Conservation (phyloP, 495 filamentous ascomycete species). For the Penicillium ochrochloron region DNA sequence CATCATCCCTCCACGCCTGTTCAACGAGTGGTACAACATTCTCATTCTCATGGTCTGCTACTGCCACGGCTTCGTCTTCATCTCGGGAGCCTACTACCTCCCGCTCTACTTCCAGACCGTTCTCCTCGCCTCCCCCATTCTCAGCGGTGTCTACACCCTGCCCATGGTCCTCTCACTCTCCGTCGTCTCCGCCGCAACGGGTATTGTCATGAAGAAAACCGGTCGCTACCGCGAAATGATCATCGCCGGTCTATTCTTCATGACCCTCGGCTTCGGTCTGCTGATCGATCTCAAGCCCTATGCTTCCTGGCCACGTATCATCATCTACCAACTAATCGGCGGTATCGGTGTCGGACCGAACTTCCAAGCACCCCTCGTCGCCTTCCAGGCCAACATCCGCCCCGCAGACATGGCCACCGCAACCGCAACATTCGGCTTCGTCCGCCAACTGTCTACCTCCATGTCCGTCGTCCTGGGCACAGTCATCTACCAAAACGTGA, state of each 20-base stretch:
- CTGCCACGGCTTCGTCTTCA: slow-evolving; percentile 74
- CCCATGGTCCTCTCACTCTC: slow-evolving; percentile 75
- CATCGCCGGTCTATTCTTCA: slow-evolving; percentile 51
- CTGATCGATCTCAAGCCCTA: slow-evolving; percentile 54
- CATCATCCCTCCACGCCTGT: slow-evolving; percentile 74
- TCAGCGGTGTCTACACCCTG: slow-evolving; percentile 79
- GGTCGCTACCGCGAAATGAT: slow-evolving; percentile 57
- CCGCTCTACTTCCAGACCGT: slow-evolving; percentile 82
- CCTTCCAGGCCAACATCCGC: slow-evolving; percentile 57
- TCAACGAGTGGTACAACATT: slow-evolving; percentile 62
- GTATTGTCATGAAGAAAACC: slow-evolving; percentile 75
- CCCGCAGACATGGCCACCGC: slow-evolving; percentile 57
- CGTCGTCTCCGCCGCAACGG: slow-evolving; percentile 63
- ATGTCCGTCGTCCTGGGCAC: slow-evolving; percentile 60
- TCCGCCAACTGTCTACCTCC: slow-evolving; percentile 55
- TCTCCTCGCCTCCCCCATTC: slow-evolving; percentile 70
- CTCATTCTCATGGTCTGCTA: slow-evolving; percentile 62
- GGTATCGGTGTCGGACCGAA: slow-evolving; percentile 60
- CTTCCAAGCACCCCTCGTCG: slow-evolving; percentile 63
- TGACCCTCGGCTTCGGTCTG: slow-evolving; percentile 59
- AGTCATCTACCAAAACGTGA: slow-evolving; percentile 61
- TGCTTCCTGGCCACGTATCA: slow-evolving; percentile 54
- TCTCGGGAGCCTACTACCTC: slow-evolving; percentile 73
- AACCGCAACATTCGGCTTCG: slow-evolving; percentile 57
- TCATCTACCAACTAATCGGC: slow-evolving; percentile 58